Percentiles rank a stretch among this genome's conserved stretches.
phyloP scores from a whole-genome alignment of 1,284 basidiomycete genomes.

The Filobasidium uniguttulatum region DNA sequence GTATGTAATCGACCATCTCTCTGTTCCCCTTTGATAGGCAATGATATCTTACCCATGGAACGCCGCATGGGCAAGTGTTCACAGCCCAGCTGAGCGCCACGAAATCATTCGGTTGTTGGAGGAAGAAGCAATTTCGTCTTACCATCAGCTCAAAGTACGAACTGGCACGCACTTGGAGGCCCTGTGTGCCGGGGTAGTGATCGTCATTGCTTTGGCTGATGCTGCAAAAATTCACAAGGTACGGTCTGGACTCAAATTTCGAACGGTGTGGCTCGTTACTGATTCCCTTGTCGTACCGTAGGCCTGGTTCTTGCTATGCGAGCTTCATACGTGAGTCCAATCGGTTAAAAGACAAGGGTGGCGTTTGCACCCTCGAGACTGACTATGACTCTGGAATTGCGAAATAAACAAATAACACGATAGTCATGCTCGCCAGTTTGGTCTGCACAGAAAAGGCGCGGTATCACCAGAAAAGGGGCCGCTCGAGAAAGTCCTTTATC shows the following conservation, averaged over 20 bases:
- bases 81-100: background rate
- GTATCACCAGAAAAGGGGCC: background rate
- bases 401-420: too few species aligned
- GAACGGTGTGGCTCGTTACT: background rate
- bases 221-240: background rate
- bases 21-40: background rate
- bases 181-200: background rate
- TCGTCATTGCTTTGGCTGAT: background rate
- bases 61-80: background rate
- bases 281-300: background rate
- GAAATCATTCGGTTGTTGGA: background rate
- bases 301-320: background rate
- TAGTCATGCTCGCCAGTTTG: background rate
- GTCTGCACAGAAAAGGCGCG: background rate
- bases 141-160: background rate
- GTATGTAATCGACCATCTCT: background rate
- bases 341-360: too few species aligned
- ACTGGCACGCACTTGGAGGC: background rate
- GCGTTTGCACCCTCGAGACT: background rate
- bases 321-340: background rate
- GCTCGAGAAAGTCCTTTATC: background rate
- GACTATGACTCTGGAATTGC: too few species aligned
- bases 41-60: background rate
- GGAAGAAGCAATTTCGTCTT: background rate
- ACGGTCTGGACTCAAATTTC: background rate